Conservation (phyloP, 2,329 filamentous ascomycete species). For the Hypoxylon sp. region DNA sequence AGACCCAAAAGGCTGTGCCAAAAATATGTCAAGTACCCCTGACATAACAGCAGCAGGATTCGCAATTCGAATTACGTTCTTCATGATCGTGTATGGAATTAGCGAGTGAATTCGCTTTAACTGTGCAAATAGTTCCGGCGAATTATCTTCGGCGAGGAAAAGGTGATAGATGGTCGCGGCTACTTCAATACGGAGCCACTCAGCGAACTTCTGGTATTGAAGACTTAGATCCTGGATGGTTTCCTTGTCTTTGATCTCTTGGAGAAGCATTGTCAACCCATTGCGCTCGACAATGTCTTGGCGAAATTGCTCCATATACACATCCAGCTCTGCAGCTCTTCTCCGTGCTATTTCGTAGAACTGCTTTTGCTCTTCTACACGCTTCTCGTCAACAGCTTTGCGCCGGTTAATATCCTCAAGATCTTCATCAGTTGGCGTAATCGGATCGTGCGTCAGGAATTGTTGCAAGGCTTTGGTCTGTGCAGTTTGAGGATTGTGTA, state of each 20-base stretch:
- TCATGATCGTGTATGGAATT: slow-evolving; percentile 91
- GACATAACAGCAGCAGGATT: slow-evolving; percentile 98
- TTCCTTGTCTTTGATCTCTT: slow-evolving; percentile 91
- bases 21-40: slow-evolving; percentile 93
- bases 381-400: slow-evolving; percentile 86
- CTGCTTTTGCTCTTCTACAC: slow-evolving; percentile 90
- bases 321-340: slow-evolving; percentile 91
- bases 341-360: slow-evolving; percentile 97
- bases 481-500: slow-evolving; percentile 88
- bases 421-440: slow-evolving; percentile 85
- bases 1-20: slow-evolving; percentile 93
- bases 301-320: slow-evolving; percentile 95
- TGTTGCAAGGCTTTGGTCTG: slow-evolving; percentile 86
- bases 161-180: slow-evolving; percentile 97
- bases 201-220: slow-evolving; percentile 97
- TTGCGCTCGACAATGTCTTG: slow-evolving; percentile 79
- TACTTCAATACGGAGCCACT: slow-evolving; percentile 97
- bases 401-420: slow-evolving; percentile 83
- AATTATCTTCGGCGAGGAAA: slow-evolving; percentile 98
- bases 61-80: slow-evolving; percentile 96
- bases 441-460: slow-evolving; percentile 82
- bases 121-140: slow-evolving; percentile 94
- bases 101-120: slow-evolving; percentile 94
- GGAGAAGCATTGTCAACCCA: slow-evolving; percentile 91
- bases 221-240: slow-evolving; percentile 90